Evolutionary conservation across 225 moss, liverwort and hornwort species (phyloP).

Genomic region (Neckera pumila): DNA sequence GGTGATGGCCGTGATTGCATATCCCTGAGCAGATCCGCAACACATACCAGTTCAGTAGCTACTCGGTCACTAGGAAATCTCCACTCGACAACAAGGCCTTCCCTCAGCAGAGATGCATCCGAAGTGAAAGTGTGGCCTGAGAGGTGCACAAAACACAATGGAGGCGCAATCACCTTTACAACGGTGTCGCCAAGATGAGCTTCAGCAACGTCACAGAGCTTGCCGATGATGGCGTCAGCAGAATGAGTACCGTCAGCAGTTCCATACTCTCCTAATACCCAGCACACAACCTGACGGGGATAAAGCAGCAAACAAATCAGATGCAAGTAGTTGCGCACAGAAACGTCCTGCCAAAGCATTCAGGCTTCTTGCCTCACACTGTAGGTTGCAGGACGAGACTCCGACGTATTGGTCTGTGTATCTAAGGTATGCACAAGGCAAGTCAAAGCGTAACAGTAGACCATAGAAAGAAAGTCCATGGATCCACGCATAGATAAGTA

Average conservation of each 20-base stretch:
- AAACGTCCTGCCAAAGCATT: not conserved
- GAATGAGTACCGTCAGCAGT: constrained; percentile 74
- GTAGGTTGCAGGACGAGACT: not conserved
- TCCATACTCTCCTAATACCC: constrained; percentile 96
- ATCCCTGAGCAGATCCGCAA: constrained; percentile 48
- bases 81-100: not conserved
- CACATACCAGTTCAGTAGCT: not conserved
- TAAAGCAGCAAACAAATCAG: not conserved
- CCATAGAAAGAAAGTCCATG: not conserved
- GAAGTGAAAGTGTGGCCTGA: not conserved
- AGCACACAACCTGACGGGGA: constrained; percentile 67
- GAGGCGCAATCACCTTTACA: constrained; percentile 46
- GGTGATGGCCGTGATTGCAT: constrained; percentile 82
- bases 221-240: constrained; percentile 73
- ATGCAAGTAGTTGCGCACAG: not conserved
- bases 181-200: constrained; percentile 74
- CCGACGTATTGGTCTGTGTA: not conserved
- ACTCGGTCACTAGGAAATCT: not conserved
- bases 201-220: constrained; percentile 91
- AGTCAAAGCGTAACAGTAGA: not conserved
- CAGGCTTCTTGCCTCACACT: not conserved
- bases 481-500: not conserved
- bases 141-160: not conserved
- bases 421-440: not conserved
- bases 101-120: not conserved